Conservation (phyloP, 2,329 filamentous ascomycete genomes). For the Colletotrichum tropicale region DNA sequence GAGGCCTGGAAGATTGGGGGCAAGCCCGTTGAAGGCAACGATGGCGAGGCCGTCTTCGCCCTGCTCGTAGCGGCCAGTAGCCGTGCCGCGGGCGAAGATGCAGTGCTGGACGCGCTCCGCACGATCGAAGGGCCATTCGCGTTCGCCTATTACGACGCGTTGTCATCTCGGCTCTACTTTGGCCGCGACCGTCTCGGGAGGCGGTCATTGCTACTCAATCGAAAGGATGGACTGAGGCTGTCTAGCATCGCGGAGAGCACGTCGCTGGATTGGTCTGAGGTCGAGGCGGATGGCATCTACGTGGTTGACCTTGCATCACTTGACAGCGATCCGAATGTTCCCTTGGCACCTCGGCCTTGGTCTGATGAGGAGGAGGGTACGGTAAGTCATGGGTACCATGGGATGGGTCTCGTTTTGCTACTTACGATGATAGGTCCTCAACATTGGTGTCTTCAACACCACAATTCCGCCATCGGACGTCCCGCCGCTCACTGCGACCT, state of each 20-base stretch:
- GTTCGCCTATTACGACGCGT: conserved; percentile 80
- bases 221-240: conserved; percentile 59
- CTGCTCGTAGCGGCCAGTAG: conserved; percentile 54
- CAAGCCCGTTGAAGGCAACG: conserved; percentile 71
- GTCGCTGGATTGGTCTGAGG: conserved; percentile 70
- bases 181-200: conserved; percentile 88
- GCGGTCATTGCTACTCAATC: conserved; percentile 74
- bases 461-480: conserved; percentile 41
- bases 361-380: conserved; percentile 34
- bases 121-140: conserved; percentile 83
- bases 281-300: conserved; percentile 85
- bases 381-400: conserved; percentile 45
- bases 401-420: conserved; percentile 32
- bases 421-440: conserved; percentile 56
- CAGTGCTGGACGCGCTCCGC: conserved; percentile 58
- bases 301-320: conserved; percentile 57
- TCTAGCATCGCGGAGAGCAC: conserved; percentile 71
- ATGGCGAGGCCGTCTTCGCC: conserved; percentile 73
- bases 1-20: conserved; percentile 84
- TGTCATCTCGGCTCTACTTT: conserved; percentile 71
- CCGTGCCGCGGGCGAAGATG: conserved; percentile 28
- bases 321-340: not conserved
- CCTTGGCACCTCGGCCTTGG: conserved; percentile 29
- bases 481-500: conserved; percentile 29
- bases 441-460: conserved; percentile 58